Evolutionary conservation across 768 basidiomycete species (phyloP).

Genomic region (Amanita thiersii): DNA sequence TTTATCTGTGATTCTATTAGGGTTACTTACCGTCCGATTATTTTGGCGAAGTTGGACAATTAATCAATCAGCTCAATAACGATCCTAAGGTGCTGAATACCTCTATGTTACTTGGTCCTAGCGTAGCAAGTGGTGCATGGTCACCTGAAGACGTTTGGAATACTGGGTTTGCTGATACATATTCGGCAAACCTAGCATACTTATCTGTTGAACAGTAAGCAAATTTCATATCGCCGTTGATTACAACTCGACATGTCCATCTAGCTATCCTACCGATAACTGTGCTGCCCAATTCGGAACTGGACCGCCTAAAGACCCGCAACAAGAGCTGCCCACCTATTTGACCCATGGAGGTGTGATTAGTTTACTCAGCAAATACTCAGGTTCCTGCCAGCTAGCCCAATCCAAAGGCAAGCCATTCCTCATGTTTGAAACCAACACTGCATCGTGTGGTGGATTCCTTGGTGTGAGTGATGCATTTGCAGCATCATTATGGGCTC

Average conservation of each 20-base stretch:
- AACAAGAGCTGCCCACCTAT: slow-evolving; percentile 42
- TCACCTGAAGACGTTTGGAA: slow-evolving; percentile 37
- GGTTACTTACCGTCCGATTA: slow-evolving; percentile 36
- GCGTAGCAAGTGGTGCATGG: slow-evolving; percentile 45
- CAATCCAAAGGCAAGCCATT: slow-evolving; percentile 36
- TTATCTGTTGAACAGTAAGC: slow-evolving; percentile 53
- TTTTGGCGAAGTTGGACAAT: slow-evolving; percentile 35
- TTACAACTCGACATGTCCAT: neutral
- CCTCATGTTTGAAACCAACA: slow-evolving; percentile 68
- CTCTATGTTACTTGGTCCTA: slow-evolving; percentile 53
- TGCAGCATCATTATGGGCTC: slow-evolving; percentile 56
- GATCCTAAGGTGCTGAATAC: slow-evolving; percentile 26
- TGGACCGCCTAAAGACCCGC: slow-evolving; percentile 32
- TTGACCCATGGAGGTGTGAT: slow-evolving; percentile 51
- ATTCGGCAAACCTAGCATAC: slow-evolving; percentile 29
- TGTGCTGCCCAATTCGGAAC: slow-evolving; percentile 43
- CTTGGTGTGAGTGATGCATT: slow-evolving; percentile 55
- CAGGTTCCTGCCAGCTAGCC: slow-evolving; percentile 38
- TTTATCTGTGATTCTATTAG: slow-evolving; percentile 8
- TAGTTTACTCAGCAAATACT: slow-evolving; percentile 43
- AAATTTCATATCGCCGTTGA: neutral
- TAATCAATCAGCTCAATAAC: slow-evolving; percentile 29
- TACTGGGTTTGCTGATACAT: slow-evolving; percentile 40
- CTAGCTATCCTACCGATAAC: slow-evolving; percentile 42
- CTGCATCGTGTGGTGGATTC: slow-evolving; percentile 64